Conservation (phyloP, 345 rosid genomes). For the Brassica rapa region DNA sequence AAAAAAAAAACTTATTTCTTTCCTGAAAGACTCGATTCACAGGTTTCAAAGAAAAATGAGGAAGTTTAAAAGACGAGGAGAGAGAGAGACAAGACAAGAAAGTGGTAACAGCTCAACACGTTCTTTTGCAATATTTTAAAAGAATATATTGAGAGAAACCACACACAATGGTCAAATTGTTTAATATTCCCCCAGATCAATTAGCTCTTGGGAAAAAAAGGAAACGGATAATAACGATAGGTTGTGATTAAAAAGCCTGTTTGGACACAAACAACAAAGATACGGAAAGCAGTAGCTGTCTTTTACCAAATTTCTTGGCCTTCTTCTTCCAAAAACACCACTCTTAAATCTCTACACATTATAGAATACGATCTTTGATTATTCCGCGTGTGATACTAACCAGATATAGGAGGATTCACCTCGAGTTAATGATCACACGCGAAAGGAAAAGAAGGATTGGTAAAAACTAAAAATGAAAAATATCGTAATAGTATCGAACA, state of each 20-base stretch:
- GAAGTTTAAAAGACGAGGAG: not conserved
- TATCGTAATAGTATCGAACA: not conserved
- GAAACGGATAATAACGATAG: slow-evolving; percentile 9
- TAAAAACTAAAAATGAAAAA: not conserved
- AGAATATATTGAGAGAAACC: slow-evolving; percentile 26
- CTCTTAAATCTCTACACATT: not conserved
- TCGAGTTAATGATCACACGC: slow-evolving; percentile 42
- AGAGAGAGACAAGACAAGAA: slow-evolving; percentile 12
- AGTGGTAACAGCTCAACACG: slow-evolving; percentile 78
- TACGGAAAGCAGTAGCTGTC: not conserved
- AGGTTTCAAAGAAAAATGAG: slow-evolving; percentile 37
- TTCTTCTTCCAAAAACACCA: not conserved
- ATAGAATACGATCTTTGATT: not conserved
- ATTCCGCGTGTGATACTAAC: slow-evolving; percentile 42
- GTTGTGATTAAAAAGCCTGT: slow-evolving; percentile 7
- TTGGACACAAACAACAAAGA: not conserved
- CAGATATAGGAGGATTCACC: not conserved
- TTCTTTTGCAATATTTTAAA: slow-evolving; percentile 4
- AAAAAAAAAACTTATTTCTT: slow-evolving; percentile 34
- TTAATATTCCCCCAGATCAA: not conserved
- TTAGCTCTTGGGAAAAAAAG: not conserved
- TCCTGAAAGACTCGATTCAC: slow-evolving; percentile 23
- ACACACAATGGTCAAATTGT: slow-evolving; percentile 27
- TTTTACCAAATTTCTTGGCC: slow-evolving; percentile 18
- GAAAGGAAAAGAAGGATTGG: slow-evolving; percentile 10